phyloP scores from a whole-genome alignment of 768 basidiomycete genomes.

The Aureoboletus auriporus region DNA sequence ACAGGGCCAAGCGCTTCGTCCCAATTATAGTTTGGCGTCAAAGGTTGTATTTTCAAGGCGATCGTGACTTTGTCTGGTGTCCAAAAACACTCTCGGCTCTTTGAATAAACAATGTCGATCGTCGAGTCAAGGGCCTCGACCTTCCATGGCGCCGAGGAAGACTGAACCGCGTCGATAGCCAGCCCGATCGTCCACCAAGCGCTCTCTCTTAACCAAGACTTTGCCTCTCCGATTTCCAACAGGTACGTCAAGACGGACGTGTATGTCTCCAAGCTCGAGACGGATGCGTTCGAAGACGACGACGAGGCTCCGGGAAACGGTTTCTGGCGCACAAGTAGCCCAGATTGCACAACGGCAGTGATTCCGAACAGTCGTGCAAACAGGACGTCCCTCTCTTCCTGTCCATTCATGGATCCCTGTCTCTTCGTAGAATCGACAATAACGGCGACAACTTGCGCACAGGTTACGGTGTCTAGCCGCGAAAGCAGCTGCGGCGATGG shows the following conservation, averaged over 20 bases:
- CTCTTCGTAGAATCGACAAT: constrained; percentile 68
- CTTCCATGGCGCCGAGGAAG: constrained; percentile 68
- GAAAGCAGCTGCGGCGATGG: constrained; percentile 61
- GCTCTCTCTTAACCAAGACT: constrained; percentile 88
- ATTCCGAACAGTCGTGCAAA: constrained; percentile 93
- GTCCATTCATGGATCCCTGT: constrained; percentile 75
- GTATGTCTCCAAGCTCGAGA: constrained; percentile 59
- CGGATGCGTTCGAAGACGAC: constrained; percentile 49
- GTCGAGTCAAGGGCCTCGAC: constrained; percentile 52
- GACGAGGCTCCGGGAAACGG: constrained; percentile 52
- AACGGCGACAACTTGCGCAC: constrained; percentile 71
- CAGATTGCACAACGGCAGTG: constrained; percentile 80
- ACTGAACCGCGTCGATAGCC: constrained; percentile 56
- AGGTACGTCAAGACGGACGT: constrained; percentile 56
- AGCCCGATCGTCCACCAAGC: constrained; percentile 80
- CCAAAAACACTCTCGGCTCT: constrained; percentile 44
- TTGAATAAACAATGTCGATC: constrained; percentile 46
- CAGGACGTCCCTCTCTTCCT: constrained; percentile 89
- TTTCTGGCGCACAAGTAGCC: constrained; percentile 63
- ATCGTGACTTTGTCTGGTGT: constrained; percentile 87
- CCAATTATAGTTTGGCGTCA: constrained; percentile 66
- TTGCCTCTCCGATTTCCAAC: constrained; percentile 69
- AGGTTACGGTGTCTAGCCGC: constrained; percentile 72
- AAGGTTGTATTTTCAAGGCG: constrained; percentile 62
- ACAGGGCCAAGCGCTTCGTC: constrained; percentile 56